Base-by-base conservation (phyloP, 2,329 filamentous ascomycete species). In the Plenodomus biglobosus region DNA sequence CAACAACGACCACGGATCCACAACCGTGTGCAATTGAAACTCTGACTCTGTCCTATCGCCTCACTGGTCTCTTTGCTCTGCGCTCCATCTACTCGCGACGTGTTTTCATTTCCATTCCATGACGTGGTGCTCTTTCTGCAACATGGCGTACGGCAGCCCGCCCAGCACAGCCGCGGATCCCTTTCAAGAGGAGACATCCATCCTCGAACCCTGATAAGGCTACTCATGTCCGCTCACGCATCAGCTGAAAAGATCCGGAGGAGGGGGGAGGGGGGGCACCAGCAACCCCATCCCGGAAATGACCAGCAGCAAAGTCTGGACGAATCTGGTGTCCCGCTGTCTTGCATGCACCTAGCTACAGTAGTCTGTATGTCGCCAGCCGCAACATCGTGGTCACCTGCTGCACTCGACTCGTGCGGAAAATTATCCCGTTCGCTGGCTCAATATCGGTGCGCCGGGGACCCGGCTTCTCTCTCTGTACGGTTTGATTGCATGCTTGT, bases 1-100 rank as follows among this genome's bases (percentile, higher is more conserved):
- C 48, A 43, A 46, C 46, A 34, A 37, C 46, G 34, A 37, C 52
- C 48, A 55, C 50, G 44, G 55, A 62, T 61, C 53, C 46, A 32
- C 22, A 20, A 7, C 27, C 27, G 27, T 32, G 27, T 32, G 27
- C 54, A 61, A 51, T 55, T 57, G 54, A 41, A 57, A 32, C 27
- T 11, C 27, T 7, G 27, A 7, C 13, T 32, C 27, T 7, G 27
- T 6, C 27, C 27, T 7, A 11, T 6, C 27, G 13, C 27, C 6
- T 32, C 27, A 32, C 27, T 7, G 27, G 27, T 32, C 27, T 32
- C 27, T 7, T 5, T 10, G 22, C n/a, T n/a, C n/a, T n/a, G n/a
- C n/a, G n/a, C n/a, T n/a, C n/a, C n/a, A n/a, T n/a, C n/a, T n/a
- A n/a, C n/a, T n/a, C 27, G 27, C 27, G 27, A 32, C 27, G 15